These are phyloP conservation scores for Ramaria sp. DNA, from an alignment of 768 basidiomycete species.

Conservation along the genomic window DNA sequence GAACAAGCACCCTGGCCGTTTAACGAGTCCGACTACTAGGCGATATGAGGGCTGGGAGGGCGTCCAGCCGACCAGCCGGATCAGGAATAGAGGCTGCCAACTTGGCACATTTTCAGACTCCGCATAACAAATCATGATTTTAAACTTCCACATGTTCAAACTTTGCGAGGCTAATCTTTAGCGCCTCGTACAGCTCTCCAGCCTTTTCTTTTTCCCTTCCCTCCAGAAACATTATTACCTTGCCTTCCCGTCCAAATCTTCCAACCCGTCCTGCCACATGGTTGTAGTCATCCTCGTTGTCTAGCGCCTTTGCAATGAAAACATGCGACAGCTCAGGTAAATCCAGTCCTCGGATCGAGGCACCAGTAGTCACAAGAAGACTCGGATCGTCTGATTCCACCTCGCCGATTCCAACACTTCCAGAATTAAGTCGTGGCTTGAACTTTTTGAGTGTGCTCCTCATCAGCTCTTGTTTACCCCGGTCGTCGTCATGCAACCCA, in stretches of 20 bases:
- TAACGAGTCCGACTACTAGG: no score
- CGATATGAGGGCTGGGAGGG: no score
- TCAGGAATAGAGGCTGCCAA: no score
- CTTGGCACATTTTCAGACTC: no score
- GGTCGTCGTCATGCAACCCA: constrained; percentile 36
- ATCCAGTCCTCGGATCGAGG: constrained; percentile 65
- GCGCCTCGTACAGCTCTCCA: neutral
- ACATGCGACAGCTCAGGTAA: constrained; percentile 63
- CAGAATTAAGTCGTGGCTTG: neutral
- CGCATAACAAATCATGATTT: no score
- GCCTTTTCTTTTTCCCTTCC: constrained; percentile 11
- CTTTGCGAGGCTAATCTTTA: neutral
- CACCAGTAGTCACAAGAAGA: constrained; percentile 57
- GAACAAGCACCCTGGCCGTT: neutral
- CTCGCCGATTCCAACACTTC: constrained; percentile 15
- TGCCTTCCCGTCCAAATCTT: constrained; percentile 53
- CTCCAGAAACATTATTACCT: constrained; percentile 53
- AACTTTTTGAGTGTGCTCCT: constrained; percentile 12
- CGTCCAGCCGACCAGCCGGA: no score
- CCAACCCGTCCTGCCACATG: constrained; percentile 72
- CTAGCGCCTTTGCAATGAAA: constrained; percentile 56
- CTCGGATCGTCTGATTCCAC: constrained; percentile 31
- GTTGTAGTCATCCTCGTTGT: constrained; percentile 50
- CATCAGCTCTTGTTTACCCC: constrained; percentile 33
- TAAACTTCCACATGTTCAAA: neutral